These are phyloP conservation scores for Tilletia caries DNA, from an alignment of 1,284 basidiomycete species.

Conservation along the genomic window DNA sequence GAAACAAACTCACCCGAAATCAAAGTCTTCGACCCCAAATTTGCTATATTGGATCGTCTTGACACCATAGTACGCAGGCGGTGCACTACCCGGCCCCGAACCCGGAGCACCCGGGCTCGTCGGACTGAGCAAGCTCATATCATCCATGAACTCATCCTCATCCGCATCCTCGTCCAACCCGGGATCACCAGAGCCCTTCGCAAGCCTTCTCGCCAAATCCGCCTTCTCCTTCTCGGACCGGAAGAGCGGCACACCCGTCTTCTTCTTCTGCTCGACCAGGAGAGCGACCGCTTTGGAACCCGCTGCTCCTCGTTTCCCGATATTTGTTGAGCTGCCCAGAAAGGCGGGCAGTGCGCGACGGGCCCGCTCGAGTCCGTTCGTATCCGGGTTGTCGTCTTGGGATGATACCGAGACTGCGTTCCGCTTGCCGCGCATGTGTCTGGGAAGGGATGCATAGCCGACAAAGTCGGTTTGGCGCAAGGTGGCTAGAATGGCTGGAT, in stretches of 20 bases:
- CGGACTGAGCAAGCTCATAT: constrained; percentile 17
- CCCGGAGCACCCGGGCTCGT: constrained; percentile 12
- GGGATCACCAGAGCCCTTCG: not conserved
- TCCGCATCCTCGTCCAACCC: constrained; percentile 32
- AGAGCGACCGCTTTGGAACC: constrained; percentile 43
- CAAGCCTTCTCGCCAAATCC: constrained; percentile 44
- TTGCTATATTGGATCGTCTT: constrained; percentile 98
- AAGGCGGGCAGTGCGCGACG: constrained; percentile 1
- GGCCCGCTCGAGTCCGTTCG: constrained; percentile 4
- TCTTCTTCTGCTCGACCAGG: constrained; percentile 4
- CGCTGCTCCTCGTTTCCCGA: constrained; percentile 18
- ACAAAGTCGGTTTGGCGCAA: constrained; percentile 85
- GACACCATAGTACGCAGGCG: constrained; percentile 80
- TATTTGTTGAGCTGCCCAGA: constrained; percentile 41
- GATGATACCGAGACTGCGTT: constrained; percentile 63
- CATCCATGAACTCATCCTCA: constrained; percentile 26
- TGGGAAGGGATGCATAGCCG: constrained; percentile 78
- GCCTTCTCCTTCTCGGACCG: constrained; percentile 69
- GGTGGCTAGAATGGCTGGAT: constrained; percentile 68
- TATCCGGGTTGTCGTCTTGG: constrained; percentile 31
- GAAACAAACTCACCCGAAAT: constrained; percentile 67
- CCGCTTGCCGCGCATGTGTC: constrained; percentile 74
- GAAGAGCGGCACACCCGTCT: constrained; percentile 64
- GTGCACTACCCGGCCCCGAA: constrained; percentile 35
- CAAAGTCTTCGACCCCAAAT: constrained; percentile 99